Conservation (phyloP, 441 rosid species). For the Gossypium aridum region DNA sequence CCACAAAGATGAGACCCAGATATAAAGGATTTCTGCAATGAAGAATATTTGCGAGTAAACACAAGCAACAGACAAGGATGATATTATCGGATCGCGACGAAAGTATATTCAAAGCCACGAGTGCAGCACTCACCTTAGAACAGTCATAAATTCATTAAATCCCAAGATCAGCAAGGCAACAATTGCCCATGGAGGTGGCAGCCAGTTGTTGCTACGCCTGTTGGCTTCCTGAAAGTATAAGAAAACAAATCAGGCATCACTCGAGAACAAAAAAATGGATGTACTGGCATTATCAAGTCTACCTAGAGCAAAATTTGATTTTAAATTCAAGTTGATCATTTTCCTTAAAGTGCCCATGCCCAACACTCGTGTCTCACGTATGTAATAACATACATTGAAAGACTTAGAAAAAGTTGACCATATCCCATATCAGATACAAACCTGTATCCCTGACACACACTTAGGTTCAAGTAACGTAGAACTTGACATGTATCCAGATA, state of each 20-base stretch:
- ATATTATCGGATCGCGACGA: conserved; percentile 2
- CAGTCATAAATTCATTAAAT: conserved; percentile 95
- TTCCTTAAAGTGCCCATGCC: too few species aligned
- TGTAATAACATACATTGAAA: too few species aligned
- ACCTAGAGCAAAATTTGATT: not conserved
- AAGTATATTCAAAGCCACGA: conserved; percentile 1
- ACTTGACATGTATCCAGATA: too few species aligned
- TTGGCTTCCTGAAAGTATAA: conserved; percentile 78
- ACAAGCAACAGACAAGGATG: not conserved
- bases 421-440: too few species aligned
- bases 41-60: conserved; percentile 18
- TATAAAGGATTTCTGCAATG: conserved; percentile 84
- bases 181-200: conserved; percentile 99
- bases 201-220: conserved; percentile 90
- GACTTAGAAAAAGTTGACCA: too few species aligned
- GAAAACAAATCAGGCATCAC: not conserved
- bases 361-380: too few species aligned
- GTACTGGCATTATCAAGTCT: not conserved
- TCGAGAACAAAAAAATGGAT: not conserved
- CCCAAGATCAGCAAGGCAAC: conserved; percentile 76
- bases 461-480: too few species aligned
- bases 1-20: conserved; percentile 58
- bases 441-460: too few species aligned
- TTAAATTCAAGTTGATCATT: not conserved
- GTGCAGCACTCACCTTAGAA: conserved; percentile 54